These are phyloP conservation scores for baker's yeast (Saccharomyces cerevisiae) DNA, from an alignment of 805 yeast species.

Conservation along the genomic window DNA sequence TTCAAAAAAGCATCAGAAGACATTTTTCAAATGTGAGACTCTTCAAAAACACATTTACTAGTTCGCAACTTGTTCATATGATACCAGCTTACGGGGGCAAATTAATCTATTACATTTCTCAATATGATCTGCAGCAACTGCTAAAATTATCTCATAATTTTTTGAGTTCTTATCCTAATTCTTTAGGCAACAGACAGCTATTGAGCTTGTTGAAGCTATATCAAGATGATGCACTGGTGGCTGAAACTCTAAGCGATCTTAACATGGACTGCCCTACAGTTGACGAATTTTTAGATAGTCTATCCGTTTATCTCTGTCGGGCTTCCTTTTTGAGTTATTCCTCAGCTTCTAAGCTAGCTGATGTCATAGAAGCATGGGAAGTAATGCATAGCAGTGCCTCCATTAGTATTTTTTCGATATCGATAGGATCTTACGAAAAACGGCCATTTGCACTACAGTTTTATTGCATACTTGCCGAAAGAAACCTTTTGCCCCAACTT, in stretches of 20 bases:
- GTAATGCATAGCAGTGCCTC: background rate
- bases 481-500: background rate
- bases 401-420: background rate
- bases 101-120: slow-evolving; percentile 10
- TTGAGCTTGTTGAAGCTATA: slow-evolving; percentile 5
- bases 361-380: background rate
- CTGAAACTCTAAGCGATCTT: slow-evolving; percentile 3
- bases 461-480: background rate
- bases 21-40: slow-evolving; percentile 28
- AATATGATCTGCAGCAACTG: slow-evolving; percentile 5
- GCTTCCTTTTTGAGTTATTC: background rate
- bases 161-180: slow-evolving; percentile 8
- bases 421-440: background rate
- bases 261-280: slow-evolving; percentile 5
- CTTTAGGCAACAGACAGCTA: slow-evolving; percentile 7
- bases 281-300: background rate
- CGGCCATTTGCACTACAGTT: background rate
- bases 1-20: slow-evolving; percentile 45
- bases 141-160: slow-evolving; percentile 5
- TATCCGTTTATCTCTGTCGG: background rate
- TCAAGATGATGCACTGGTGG: slow-evolving; percentile 8
- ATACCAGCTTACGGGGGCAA: slow-evolving; percentile 29
- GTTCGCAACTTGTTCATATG: slow-evolving; percentile 16
- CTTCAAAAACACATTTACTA: slow-evolving; percentile 15
- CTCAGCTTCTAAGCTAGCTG: background rate